These are phyloP conservation scores for Epicoccum sorghinum DNA, from an alignment of 2,329 filamentous ascomycete species.

Conservation along the genomic window DNA sequence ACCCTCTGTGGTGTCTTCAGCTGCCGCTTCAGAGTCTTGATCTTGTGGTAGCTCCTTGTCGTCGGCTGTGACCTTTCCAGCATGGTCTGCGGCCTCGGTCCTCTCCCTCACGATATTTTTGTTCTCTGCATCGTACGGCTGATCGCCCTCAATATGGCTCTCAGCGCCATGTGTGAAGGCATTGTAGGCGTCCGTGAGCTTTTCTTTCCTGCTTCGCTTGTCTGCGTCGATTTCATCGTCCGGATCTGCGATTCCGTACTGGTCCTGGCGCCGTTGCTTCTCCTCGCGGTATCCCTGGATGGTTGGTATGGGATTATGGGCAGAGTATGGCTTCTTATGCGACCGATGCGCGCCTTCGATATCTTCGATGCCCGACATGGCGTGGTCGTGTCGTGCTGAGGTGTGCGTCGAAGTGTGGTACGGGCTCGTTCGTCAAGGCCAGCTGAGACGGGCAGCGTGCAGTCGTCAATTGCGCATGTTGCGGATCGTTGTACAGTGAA, in stretches of 20 bases:
- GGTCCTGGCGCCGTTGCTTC: constrained; percentile 50
- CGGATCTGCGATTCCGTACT: constrained; percentile 33
- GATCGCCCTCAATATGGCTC: constrained; percentile 27
- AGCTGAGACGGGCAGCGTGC: background rate
- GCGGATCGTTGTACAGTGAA: constrained; percentile 4
- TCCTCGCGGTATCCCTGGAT: constrained; percentile 55
- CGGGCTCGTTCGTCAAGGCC: background rate
- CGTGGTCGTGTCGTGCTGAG: background rate
- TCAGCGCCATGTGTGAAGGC: constrained; percentile 41
- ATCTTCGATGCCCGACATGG: constrained; percentile 53
- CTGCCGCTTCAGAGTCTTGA: constrained; percentile 27
- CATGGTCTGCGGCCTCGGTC: constrained; percentile 40
- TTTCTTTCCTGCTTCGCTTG: constrained; percentile 42
- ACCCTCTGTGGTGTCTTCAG: constrained; percentile 54
- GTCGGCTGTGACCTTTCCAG: constrained; percentile 28
- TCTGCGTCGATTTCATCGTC: constrained; percentile 24
- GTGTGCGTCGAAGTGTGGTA: background rate
- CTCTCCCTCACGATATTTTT: constrained; percentile 42
- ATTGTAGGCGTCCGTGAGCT: constrained; percentile 45
- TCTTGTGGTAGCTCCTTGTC: constrained; percentile 25
- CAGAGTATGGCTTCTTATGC: constrained; percentile 52
- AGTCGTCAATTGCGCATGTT: constrained; percentile 9
- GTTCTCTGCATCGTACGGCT: constrained; percentile 44
- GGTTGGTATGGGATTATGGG: constrained; percentile 54
- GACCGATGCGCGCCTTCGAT: constrained; percentile 44